These are phyloP conservation scores for Cryptomeria japonica DNA, from an alignment of 75 land plant genomes.

Conservation along the genomic window DNA sequence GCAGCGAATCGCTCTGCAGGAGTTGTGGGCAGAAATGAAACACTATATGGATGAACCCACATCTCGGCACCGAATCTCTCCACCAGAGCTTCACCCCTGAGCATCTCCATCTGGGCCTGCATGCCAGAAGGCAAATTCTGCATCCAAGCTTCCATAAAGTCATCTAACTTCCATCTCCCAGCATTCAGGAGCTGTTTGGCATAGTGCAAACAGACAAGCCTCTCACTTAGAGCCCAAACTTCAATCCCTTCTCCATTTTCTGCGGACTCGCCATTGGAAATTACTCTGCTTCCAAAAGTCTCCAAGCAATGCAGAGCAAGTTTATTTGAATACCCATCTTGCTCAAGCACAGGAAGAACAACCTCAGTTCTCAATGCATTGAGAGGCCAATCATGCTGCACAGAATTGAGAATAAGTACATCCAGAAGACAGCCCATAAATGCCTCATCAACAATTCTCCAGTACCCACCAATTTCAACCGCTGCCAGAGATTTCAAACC, in stretches of 20 bases:
- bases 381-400: slow-evolving; percentile 76
- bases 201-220: slow-evolving; percentile 72
- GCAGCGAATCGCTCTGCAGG: slow-evolving; percentile 85
- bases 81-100: slow-evolving; percentile 83
- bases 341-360: slow-evolving; percentile 46
- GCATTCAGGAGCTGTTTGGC: slow-evolving; percentile 56
- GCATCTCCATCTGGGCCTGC: slow-evolving; percentile 60
- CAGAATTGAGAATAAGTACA: slow-evolving; percentile 58
- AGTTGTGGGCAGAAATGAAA: slow-evolving; percentile 61
- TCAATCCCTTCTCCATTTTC: neutral
- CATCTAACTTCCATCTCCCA: slow-evolving; percentile 75
- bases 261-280: slow-evolving; percentile 9
- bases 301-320: slow-evolving; percentile 63
- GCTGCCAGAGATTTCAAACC: slow-evolving; percentile 71
- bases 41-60: slow-evolving; percentile 70
- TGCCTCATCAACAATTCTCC: slow-evolving; percentile 79
- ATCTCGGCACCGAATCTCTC: slow-evolving; percentile 79
- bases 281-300: slow-evolving; percentile 41
- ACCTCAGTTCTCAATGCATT: slow-evolving; percentile 47
- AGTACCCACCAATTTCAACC: slow-evolving; percentile 74
- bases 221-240: slow-evolving; percentile 74
- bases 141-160: slow-evolving; percentile 74
- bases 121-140: slow-evolving; percentile 64
- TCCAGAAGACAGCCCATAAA: slow-evolving; percentile 60
- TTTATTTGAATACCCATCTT: slow-evolving; percentile 60